Conservation (phyloP, 352 stramenopile genomes). For the Phytophthora boehmeriae region DNA sequence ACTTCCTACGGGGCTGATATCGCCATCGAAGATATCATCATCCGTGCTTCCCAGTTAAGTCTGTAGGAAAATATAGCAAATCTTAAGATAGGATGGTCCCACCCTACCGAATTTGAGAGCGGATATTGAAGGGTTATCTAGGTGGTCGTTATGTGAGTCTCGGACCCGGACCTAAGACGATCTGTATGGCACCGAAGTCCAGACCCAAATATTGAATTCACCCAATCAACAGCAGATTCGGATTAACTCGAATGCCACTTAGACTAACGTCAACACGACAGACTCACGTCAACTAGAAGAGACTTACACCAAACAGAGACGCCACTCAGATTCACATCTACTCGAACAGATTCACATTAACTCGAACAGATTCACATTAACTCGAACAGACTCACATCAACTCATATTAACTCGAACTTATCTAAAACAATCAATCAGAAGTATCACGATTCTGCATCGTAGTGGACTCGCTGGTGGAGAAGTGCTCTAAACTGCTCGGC, state of each 20-base stretch:
- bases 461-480: not conserved
- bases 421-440: not conserved
- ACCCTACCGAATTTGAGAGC: too few relatives aligned
- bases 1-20: not conserved
- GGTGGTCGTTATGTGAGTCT: too few relatives aligned
- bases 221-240: too few relatives aligned
- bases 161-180: too few relatives aligned
- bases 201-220: too few relatives aligned
- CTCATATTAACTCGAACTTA: not conserved
- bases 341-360: not conserved
- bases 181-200: too few relatives aligned
- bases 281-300: too few relatives aligned
- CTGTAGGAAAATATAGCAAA: constrained; percentile 13
- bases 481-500: not conserved
- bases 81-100: not conserved
- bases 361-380: not conserved
- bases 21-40: constrained; percentile 10
- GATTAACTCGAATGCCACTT: too few relatives aligned
- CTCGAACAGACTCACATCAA: not conserved
- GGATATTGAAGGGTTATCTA: too few relatives aligned
- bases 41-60: constrained; percentile 3
- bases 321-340: not conserved
- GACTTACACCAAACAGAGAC: too few relatives aligned
- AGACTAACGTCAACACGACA: too few relatives aligned
- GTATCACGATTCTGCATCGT: not conserved